These are phyloP conservation scores for Grosmannia serpens DNA, from an alignment of 2,329 filamentous ascomycete genomes.

Conservation along the genomic window DNA sequence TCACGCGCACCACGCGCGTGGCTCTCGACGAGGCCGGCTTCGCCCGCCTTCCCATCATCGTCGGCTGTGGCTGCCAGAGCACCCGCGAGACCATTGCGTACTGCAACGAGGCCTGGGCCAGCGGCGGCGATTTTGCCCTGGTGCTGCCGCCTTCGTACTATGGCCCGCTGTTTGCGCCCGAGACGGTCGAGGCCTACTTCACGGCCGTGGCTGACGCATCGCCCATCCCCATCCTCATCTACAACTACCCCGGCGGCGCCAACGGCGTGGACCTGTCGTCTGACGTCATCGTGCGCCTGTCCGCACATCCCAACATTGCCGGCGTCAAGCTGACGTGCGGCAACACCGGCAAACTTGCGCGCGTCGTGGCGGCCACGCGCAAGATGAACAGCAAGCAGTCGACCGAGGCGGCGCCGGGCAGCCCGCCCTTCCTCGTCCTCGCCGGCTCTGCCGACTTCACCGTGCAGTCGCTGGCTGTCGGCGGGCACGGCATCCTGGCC, in stretches of 20 bases:
- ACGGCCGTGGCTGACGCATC: constrained; percentile 49
- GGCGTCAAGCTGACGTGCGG: constrained; percentile 61
- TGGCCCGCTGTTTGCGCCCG: constrained; percentile 50
- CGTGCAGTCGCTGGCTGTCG: constrained; percentile 55
- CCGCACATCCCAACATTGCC: constrained; percentile 53
- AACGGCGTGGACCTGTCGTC: constrained; percentile 53
- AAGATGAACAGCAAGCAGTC: constrained; percentile 17
- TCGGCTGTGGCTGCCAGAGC: constrained; percentile 63
- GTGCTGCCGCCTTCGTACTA: constrained; percentile 71
- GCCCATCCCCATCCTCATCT: constrained; percentile 55
- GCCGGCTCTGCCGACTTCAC: constrained; percentile 65
- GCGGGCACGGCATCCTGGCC: constrained; percentile 60
- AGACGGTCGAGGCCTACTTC: constrained; percentile 57
- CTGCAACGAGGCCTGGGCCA: constrained; percentile 55
- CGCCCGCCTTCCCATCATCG: constrained; percentile 57
- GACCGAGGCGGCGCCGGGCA: background rate
- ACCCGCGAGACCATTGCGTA: constrained; percentile 60
- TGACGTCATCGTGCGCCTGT: constrained; percentile 46
- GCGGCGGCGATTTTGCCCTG: constrained; percentile 65
- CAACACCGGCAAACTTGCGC: constrained; percentile 59
- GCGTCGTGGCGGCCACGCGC: constrained; percentile 45
- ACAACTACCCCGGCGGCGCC: constrained; percentile 57
- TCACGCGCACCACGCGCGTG: constrained; percentile 58
- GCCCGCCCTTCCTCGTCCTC: constrained; percentile 53
- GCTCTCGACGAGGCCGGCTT: constrained; percentile 58